phyloP scores from a whole-genome alignment of 495 filamentous ascomycete genomes.

The Xylaria nigripes region DNA sequence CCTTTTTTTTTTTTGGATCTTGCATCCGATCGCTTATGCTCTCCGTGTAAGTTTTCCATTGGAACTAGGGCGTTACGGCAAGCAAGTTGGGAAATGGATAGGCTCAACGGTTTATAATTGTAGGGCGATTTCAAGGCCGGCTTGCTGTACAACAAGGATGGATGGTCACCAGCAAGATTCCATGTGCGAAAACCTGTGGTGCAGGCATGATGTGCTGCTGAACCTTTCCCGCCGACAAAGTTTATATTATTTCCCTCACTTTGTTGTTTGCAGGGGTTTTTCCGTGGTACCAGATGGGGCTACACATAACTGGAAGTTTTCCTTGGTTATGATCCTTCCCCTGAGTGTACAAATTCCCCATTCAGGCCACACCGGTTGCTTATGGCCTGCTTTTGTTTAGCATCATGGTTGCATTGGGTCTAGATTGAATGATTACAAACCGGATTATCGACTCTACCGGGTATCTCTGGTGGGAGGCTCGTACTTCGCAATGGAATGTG shows the following conservation, averaged over 20 bases:
- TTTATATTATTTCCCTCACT: neutral
- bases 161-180: neutral
- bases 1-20: neutral
- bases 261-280: neutral
- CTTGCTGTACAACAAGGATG: neutral
- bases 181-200: neutral
- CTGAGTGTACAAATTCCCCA: conserved; percentile 1
- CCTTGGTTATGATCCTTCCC: neutral
- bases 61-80: neutral
- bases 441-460: neutral
- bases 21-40: neutral
- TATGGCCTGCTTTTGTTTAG: neutral
- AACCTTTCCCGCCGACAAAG: neutral
- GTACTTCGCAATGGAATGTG: neutral
- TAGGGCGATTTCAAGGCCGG: neutral
- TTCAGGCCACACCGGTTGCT: neutral
- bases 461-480: neutral
- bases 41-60: neutral
- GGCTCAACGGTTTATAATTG: neutral
- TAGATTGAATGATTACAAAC: conserved; percentile 10
- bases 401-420: conserved; percentile 9
- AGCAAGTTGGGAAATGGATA: neutral
- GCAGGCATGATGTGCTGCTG: neutral
- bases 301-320: neutral
- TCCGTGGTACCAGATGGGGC: neutral